Evolutionary conservation across 805 yeast species (phyloP).

Genomic region (Candida broadrunensis): DNA sequence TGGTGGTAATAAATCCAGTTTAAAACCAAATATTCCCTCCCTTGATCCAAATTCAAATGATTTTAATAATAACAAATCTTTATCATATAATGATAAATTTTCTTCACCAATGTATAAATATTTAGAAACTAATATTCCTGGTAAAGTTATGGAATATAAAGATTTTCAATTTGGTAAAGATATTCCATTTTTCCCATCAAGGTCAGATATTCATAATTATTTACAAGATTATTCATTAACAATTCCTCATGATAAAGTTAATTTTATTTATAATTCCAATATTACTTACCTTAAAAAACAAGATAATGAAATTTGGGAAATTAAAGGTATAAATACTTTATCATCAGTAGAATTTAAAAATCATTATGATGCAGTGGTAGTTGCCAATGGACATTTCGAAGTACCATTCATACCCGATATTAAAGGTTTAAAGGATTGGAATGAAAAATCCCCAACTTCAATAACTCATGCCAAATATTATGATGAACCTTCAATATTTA

Average conservation of each 20-base stretch:
- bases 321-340: slow-evolving; percentile 2
- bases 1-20: slow-evolving; percentile 26
- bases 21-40: slow-evolving; percentile 16
- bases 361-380: slow-evolving; percentile 34
- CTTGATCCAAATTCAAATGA: slow-evolving; percentile 15
- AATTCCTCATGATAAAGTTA: slow-evolving; percentile 8
- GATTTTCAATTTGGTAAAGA: slow-evolving; percentile 13
- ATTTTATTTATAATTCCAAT: slow-evolving; percentile 12
- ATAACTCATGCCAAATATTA: slow-evolving; percentile 33
- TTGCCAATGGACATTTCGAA: slow-evolving; percentile 39
- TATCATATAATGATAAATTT: slow-evolving; percentile 14
- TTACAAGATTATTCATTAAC: slow-evolving; percentile 49
- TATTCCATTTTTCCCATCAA: slow-evolving; percentile 53
- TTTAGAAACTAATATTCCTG: slow-evolving; percentile 69
- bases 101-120: slow-evolving; percentile 53
- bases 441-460: slow-evolving; percentile 16
- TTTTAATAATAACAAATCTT: slow-evolving; percentile 8
- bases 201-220: slow-evolving; percentile 62
- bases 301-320: slow-evolving; percentile 10
- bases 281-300: slow-evolving; percentile 10
- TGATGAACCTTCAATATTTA: slow-evolving; percentile 21
- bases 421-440: slow-evolving; percentile 30
- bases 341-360: slow-evolving; percentile 1
- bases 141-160: slow-evolving; percentile 58
- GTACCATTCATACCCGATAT: slow-evolving; percentile 33